phyloP scores from a whole-genome alignment of 1,139 yeast genomes.

The Pichia sp. region DNA sequence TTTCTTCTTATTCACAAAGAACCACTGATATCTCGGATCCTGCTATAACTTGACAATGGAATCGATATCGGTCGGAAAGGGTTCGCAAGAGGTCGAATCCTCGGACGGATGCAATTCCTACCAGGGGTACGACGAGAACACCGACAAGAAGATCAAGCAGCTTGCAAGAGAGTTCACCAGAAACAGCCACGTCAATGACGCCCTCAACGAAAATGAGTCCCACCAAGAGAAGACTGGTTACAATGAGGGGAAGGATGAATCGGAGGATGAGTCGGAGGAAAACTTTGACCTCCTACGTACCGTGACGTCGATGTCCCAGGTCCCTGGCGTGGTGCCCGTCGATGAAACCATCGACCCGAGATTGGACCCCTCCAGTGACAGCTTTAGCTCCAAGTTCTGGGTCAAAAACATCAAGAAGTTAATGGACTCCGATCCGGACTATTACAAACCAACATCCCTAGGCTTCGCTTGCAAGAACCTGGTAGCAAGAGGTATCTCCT shows the following conservation, averaged over 20 bases:
- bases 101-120: constrained; percentile 25
- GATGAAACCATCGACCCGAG: constrained; percentile 35
- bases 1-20: no score
- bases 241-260: not conserved
- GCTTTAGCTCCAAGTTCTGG: constrained; percentile 68
- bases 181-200: constrained; percentile 14
- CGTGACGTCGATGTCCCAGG: constrained; percentile 47
- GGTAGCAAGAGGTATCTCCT: constrained; percentile 70
- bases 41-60: constrained; percentile 7
- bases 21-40: no score
- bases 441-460: constrained; percentile 57
- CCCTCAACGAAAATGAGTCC: not conserved
- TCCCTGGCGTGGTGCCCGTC: constrained; percentile 45
- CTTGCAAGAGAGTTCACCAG: constrained; percentile 55
- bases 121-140: constrained; percentile 36
- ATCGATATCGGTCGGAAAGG: constrained; percentile 19
- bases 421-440: constrained; percentile 53
- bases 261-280: constrained; percentile 4
- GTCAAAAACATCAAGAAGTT: constrained; percentile 62
- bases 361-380: constrained; percentile 51
- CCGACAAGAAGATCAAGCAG: constrained; percentile 43
- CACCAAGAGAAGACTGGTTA: not conserved
- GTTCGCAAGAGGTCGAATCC: constrained; percentile 15
- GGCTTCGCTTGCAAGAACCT: constrained; percentile 70
- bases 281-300: constrained; percentile 31